phyloP scores from a whole-genome alignment of 2,329 filamentous ascomycete species.

The Penicillium sp. region DNA sequence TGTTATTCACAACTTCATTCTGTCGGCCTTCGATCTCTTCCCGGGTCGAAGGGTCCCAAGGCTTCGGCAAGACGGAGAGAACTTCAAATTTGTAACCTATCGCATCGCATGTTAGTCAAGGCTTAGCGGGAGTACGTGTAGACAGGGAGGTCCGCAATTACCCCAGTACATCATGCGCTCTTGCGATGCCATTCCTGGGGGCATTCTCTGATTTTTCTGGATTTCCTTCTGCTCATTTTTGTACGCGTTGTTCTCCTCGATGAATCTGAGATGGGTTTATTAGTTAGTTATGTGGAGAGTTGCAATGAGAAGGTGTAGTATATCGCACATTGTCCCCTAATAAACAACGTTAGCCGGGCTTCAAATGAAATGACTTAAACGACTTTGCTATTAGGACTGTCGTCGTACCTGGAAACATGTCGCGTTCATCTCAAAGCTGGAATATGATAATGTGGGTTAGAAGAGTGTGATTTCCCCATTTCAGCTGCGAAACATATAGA shows the following conservation, averaged over 20 bases:
- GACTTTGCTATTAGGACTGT: too few relatives aligned
- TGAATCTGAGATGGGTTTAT: conserved; percentile 63
- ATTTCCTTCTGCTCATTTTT: conserved; percentile 66
- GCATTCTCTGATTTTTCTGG: conserved; percentile 57
- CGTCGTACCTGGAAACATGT: conserved; percentile 77
- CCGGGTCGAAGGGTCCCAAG: conserved; percentile 73
- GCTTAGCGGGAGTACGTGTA: not conserved
- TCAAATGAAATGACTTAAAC: too few relatives aligned
- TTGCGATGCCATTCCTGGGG: conserved; percentile 63
- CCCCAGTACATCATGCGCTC: conserved; percentile 94
- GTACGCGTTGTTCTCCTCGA: conserved; percentile 84
- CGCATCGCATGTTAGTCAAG: conserved; percentile 10
- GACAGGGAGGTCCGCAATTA: conserved; percentile 40
- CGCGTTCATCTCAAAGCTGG: conserved; percentile 92
- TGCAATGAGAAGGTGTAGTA: not conserved
- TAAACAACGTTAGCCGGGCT: too few relatives aligned
- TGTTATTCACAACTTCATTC: conserved; percentile 76
- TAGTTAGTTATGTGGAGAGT: not conserved
- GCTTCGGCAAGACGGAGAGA: conserved; percentile 72
- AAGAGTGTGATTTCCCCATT: too few relatives aligned
- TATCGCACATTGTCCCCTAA: conserved; percentile 60
- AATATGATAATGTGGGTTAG: too few relatives aligned
- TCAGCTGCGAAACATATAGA: too few relatives aligned
- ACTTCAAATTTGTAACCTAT: conserved; percentile 96
- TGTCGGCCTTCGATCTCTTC: conserved; percentile 80